Evolutionary conservation across 192 early-diverging fungal genomes (phyloP).

Genomic region (Dispira simplex): DNA sequence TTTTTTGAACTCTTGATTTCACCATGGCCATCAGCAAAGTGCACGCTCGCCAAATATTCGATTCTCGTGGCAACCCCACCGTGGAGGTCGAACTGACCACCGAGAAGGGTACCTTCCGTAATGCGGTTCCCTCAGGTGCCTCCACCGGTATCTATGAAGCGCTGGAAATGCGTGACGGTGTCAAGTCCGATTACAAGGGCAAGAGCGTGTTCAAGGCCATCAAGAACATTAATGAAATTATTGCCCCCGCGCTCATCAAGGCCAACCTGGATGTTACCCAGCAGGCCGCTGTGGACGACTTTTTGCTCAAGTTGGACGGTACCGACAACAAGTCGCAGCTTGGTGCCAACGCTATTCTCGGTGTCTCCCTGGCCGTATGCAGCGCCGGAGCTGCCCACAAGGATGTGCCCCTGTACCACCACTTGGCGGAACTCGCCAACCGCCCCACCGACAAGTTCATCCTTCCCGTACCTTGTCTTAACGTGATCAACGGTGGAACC

Average conservation of each 20-base stretch:
- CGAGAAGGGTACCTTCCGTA: constrained; percentile 86
- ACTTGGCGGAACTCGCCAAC: constrained; percentile 81
- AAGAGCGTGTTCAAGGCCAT: constrained; percentile 91
- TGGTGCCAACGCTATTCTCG: constrained; percentile 97
- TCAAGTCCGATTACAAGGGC: constrained; percentile 75
- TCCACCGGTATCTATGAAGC: constrained; percentile 99
- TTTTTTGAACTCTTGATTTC: background rate
- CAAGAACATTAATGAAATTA: constrained; percentile 76
- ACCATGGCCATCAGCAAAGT: constrained; percentile 57
- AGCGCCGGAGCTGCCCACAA: constrained; percentile 93
- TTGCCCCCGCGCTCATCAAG: constrained; percentile 69
- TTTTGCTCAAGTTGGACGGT: constrained; percentile 85
- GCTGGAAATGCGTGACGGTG: constrained; percentile 89
- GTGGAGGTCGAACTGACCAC: constrained; percentile 97
- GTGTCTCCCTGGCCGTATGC: constrained; percentile 90
- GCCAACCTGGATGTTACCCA: constrained; percentile 72
- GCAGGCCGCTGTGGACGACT: constrained; percentile 81
- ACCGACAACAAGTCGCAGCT: constrained; percentile 91
- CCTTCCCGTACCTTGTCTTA: constrained; percentile 93
- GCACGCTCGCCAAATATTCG: constrained; percentile 94
- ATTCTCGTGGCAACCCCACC: constrained; percentile 98
- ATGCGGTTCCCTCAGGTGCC: constrained; percentile 94
- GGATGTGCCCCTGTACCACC: constrained; percentile 86
- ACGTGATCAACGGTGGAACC: constrained; percentile 98
- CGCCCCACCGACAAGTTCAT: constrained; percentile 67